Evolutionary conservation across 768 basidiomycete genomes (phyloP).

Genomic region (Collybia nuda): DNA sequence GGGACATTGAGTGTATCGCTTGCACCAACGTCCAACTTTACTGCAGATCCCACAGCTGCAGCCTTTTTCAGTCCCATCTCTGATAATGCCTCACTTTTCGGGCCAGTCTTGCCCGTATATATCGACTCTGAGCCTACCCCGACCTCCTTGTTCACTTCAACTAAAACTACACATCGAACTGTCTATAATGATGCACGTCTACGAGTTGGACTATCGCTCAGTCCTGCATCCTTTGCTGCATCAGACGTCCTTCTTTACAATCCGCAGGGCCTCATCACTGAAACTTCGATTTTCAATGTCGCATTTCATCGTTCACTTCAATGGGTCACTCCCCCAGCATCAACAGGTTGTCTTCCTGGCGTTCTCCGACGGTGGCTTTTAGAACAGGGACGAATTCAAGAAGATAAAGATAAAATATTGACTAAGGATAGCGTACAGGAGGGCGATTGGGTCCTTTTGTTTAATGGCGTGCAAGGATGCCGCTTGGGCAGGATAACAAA

Average conservation of each 20-base stretch:
- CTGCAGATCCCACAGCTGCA: conserved; percentile 36
- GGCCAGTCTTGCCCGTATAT: conserved; percentile 42
- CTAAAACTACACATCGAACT: conserved; percentile 69
- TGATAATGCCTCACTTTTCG: conserved; percentile 18
- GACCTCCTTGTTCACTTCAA: conserved; percentile 56
- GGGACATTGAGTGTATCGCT: conserved; percentile 36
- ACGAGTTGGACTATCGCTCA: conserved; percentile 45
- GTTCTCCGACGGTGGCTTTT: conserved; percentile 71
- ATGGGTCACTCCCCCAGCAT: conserved; percentile 68
- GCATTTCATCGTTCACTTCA: conserved; percentile 54
- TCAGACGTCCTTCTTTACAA: conserved; percentile 71
- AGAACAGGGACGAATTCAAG: conserved; percentile 53
- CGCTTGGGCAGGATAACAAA: conserved; percentile 47
- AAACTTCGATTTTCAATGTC: conserved; percentile 71
- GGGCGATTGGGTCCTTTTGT: conserved; percentile 68
- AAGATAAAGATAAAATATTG: conserved; percentile 44
- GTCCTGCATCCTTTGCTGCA: conserved; percentile 22
- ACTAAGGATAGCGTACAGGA: conserved; percentile 39
- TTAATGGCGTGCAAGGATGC: conserved; percentile 75
- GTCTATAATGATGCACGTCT: conserved; percentile 65
- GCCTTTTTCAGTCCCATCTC: conserved; percentile 33
- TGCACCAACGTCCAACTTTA: conserved; percentile 27
- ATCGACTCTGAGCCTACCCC: conserved; percentile 57
- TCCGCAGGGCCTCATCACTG: conserved; percentile 46
- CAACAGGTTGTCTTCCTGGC: conserved; percentile 71